Evolutionary conservation across 129 eudicot species (phyloP).

Genomic region (Kitagawia praeruptora): DNA sequence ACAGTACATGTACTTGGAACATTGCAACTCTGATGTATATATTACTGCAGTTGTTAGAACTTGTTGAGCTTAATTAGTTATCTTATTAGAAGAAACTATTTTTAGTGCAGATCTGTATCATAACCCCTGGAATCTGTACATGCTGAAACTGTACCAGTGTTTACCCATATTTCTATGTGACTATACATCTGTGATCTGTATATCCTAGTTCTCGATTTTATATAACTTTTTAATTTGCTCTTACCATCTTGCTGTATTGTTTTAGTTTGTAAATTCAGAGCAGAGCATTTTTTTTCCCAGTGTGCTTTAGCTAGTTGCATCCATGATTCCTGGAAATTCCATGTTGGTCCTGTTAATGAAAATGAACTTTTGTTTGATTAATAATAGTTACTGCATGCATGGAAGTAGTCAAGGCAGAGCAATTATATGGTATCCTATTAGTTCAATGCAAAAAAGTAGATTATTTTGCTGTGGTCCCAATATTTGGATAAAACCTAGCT

Average conservation of each 20-base stretch:
- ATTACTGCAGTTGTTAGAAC: not conserved
- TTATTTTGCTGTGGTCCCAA: not conserved
- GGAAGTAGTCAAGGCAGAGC: not conserved
- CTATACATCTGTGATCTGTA: no score
- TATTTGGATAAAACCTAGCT: not conserved
- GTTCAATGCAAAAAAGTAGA: not conserved
- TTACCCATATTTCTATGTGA: no score
- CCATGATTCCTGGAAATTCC: not conserved
- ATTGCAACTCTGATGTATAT: not conserved
- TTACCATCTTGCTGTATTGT: no score
- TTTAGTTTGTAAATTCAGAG: no score
- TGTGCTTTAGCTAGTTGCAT: not conserved
- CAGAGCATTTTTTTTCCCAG: no score
- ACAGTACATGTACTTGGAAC: not conserved
- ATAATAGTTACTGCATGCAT: constrained; percentile 2
- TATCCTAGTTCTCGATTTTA: no score
- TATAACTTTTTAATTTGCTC: no score
- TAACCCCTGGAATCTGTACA: not conserved
- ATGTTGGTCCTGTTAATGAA: constrained; percentile 17
- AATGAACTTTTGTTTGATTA: constrained; percentile 13
- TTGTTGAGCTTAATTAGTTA: no score
- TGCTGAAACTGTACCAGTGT: not conserved
- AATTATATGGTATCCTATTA: not conserved
- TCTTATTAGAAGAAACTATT: no score
- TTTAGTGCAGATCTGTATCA: no score